phyloP scores from a whole-genome alignment of 225 moss, liverwort and hornwort genomes.

The Pseudoscleropodium purum region DNA sequence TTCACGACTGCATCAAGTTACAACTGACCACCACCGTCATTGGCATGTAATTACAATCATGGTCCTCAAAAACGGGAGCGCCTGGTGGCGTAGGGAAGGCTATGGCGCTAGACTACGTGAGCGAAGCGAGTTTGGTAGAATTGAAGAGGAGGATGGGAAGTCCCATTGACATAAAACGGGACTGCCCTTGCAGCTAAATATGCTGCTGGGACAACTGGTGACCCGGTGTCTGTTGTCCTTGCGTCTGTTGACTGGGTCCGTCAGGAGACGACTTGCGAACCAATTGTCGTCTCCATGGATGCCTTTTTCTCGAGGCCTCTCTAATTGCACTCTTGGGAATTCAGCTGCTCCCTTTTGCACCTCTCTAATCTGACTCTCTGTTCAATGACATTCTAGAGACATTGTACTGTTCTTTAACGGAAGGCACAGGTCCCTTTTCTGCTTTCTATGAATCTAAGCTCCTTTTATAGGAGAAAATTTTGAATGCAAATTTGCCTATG shows the following conservation, averaged over 20 bases:
- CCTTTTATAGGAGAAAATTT: accelerated
- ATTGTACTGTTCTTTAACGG: neutral
- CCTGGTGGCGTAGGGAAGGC: neutral
- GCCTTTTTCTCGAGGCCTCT: neutral
- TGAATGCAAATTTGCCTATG: accelerated
- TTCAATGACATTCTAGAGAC: neutral
- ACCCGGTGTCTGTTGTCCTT: neutral
- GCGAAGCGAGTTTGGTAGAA: neutral
- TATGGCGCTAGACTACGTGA: neutral
- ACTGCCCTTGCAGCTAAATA: neutral
- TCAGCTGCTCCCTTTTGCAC: neutral
- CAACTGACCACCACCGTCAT: neutral
- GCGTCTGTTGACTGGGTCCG: conserved; percentile 1
- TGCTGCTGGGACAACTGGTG: neutral
- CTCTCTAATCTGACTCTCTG: neutral
- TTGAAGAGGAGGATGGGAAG: neutral
- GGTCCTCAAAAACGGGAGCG: conserved; percentile 5
- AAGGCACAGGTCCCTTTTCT: accelerated
- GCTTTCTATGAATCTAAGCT: accelerated
- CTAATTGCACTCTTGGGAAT: neutral
- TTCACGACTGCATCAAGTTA: neutral
- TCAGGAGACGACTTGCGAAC: neutral
- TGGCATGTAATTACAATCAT: neutral
- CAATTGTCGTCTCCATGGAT: neutral
- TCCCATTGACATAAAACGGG: neutral